Evolutionary conservation across 257 asterid species (phyloP).

Genomic region (Primulina eburnea): DNA sequence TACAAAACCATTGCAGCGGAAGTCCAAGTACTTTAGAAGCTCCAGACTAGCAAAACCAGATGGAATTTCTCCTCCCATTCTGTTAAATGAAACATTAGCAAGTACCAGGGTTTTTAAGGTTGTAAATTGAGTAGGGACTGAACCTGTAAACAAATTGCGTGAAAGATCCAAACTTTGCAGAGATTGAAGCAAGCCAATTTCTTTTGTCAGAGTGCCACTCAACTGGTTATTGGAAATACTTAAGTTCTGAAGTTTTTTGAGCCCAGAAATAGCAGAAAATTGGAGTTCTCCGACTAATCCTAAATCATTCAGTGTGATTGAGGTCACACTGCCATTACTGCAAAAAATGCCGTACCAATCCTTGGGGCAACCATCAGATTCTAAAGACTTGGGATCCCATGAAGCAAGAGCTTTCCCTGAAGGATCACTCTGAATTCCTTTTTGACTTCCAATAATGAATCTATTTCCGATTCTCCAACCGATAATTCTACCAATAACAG

Average conservation of each 20-base stretch:
- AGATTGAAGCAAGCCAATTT: slow-evolving; percentile 40
- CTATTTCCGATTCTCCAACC: slow-evolving; percentile 53
- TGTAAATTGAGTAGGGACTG: slow-evolving; percentile 44
- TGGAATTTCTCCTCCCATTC: slow-evolving; percentile 49
- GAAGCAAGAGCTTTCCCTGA: slow-evolving; percentile 55
- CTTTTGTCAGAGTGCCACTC: slow-evolving; percentile 51
- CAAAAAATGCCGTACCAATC: slow-evolving; percentile 69
- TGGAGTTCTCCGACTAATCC: slow-evolving; percentile 58
- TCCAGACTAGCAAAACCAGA: slow-evolving; percentile 45
- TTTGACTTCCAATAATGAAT: slow-evolving; percentile 56
- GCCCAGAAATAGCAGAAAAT: slow-evolving; percentile 48
- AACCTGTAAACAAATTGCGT: slow-evolving; percentile 50
- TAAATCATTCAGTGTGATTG: slow-evolving; percentile 48
- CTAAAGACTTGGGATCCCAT: slow-evolving; percentile 75
- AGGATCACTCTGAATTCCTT: slow-evolving; percentile 53
- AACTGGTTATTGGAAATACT: slow-evolving; percentile 57
- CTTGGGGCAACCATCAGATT: slow-evolving; percentile 68
- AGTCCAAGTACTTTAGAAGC: slow-evolving; percentile 58
- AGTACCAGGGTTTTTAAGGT: slow-evolving; percentile 37
- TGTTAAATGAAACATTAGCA: slow-evolving; percentile 48
- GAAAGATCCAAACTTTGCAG: slow-evolving; percentile 63
- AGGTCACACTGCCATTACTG: slow-evolving; percentile 56
- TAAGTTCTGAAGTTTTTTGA: slow-evolving; percentile 61
- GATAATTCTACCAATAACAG: slow-evolving; percentile 38
- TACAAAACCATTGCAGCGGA: slow-evolving; percentile 55